Conservation (phyloP, 2,329 filamentous ascomycete genomes). For the Sclerotinia glacialis region DNA sequence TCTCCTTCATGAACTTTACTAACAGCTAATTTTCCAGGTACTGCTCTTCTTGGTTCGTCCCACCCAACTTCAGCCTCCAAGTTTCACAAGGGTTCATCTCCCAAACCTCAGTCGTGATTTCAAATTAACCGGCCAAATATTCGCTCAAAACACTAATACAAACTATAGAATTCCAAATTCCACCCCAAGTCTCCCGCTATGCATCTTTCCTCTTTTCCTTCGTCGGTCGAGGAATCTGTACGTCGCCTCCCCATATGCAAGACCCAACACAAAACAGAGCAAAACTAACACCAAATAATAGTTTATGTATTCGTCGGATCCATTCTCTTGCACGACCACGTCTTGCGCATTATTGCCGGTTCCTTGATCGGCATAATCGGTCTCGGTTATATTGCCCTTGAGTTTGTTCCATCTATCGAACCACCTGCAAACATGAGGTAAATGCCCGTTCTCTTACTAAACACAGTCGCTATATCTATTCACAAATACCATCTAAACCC, state of each 20-base stretch:
- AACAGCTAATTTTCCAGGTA: conserved; percentile 48
- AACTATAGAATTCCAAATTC: conserved; percentile 78
- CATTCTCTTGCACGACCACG: conserved; percentile 68
- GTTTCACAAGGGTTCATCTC: conserved; percentile 5
- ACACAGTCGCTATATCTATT: background rate
- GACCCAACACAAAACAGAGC: conserved; percentile 7
- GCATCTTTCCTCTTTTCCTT: conserved; percentile 98
- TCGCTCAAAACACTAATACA: background rate
- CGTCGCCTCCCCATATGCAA: conserved; percentile 43
- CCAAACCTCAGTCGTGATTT: background rate
- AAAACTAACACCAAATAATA: conserved; percentile 42
- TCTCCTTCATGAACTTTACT: conserved; percentile 24
- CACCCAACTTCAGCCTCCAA: conserved; percentile 24
- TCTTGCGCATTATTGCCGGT: conserved; percentile 72
- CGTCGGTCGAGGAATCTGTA: conserved; percentile 90
- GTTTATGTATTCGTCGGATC: conserved; percentile 96
- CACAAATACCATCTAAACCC: too few relatives aligned
- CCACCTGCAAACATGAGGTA: conserved; percentile 56
- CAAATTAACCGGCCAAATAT: background rate
- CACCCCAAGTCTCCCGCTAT: conserved; percentile 87
- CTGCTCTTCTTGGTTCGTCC: conserved; percentile 59
- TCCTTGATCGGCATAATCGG: conserved; percentile 75
- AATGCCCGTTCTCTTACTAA: background rate
- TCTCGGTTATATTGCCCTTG: conserved; percentile 69
- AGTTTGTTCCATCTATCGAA: conserved; percentile 76